Conservation (phyloP, 768 basidiomycete species). For the Phaeotremella skinneri region DNA sequence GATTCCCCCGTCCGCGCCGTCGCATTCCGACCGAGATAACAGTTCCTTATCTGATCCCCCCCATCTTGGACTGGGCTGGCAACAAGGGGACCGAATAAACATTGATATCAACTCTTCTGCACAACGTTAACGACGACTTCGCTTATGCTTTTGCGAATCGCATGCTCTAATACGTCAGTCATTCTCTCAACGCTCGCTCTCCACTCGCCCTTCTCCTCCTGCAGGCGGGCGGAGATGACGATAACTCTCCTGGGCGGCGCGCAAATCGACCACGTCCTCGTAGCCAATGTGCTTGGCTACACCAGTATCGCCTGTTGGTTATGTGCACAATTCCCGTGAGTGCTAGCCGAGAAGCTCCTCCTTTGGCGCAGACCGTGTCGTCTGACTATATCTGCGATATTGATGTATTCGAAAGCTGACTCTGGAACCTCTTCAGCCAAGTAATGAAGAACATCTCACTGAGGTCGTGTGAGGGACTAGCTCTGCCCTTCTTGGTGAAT, state of each 20-base stretch:
- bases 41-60: too few species aligned
- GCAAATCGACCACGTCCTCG: neutral
- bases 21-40: too few species aligned
- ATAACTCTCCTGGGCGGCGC: neutral
- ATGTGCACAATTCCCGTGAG: constrained; percentile 48
- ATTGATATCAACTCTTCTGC: too few species aligned
- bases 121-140: neutral
- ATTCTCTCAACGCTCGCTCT: too few species aligned
- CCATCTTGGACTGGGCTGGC: too few species aligned
- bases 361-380: neutral
- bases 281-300: constrained; percentile 38
- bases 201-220: too few species aligned
- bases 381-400: neutral
- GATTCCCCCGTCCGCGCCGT: too few species aligned
- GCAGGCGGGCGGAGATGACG: neutral
- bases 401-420: neutral
- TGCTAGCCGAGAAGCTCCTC: constrained; percentile 1
- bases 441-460: constrained; percentile 71
- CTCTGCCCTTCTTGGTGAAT: constrained; percentile 86
- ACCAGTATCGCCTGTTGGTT: constrained; percentile 46
- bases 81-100: too few species aligned
- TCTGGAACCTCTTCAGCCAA: constrained; percentile 59
- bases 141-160: too few species aligned
- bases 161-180: too few species aligned
- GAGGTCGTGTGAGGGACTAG: constrained; percentile 83